Percentiles rank a stretch among this genome's conserved stretches.
Evolutionary conservation across 495 filamentous ascomycete genomes (phyloP).

Genomic region (Penicillium taxi): DNA sequence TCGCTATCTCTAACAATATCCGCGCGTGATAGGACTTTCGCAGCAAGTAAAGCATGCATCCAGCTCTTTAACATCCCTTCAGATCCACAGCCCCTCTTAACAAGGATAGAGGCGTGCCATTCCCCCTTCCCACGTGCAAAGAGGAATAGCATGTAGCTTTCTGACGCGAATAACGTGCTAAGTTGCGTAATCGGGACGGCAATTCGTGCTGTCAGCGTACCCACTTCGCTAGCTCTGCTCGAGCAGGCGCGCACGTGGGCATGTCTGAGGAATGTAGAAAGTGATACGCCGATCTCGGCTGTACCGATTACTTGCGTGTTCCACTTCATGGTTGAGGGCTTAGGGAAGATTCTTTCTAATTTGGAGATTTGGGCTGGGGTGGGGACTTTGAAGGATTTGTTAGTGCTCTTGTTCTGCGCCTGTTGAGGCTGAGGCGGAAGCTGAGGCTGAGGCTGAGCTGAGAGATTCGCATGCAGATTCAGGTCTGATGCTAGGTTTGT

Average conservation of each 20-base stretch:
- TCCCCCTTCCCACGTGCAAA: neutral
- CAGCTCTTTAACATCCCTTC: conserved; percentile 58
- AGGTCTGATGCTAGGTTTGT: too few relatives aligned
- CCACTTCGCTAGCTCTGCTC: too few relatives aligned
- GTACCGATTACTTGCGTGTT: conserved; percentile 18
- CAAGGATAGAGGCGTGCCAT: conserved; percentile 46
- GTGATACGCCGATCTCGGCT: conserved; percentile 29
- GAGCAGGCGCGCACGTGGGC: conserved; percentile 3
- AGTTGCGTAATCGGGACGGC: conserved; percentile 14
- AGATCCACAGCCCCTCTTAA: conserved; percentile 51
- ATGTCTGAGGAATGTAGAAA: conserved; percentile 21
- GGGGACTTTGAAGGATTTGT: conserved; percentile 28
- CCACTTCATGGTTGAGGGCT: conserved; percentile 55
- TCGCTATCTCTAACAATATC: neutral
- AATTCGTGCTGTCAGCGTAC: too few relatives aligned
- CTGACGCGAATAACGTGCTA: conserved; percentile 19
- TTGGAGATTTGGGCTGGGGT: conserved; percentile 55
- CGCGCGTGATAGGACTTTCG: conserved; percentile 16
- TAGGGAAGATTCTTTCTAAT: conserved; percentile 66
- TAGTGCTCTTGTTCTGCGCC: neutral
- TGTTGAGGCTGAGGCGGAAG: neutral
- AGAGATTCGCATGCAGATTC: neutral
- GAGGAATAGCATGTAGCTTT: conserved; percentile 28
- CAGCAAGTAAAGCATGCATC: conserved; percentile 61
- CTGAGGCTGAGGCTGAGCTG: neutral